Base-by-base conservation (phyloP, 202 grass and related monocot species). In the Zoysia matrella region DNA sequence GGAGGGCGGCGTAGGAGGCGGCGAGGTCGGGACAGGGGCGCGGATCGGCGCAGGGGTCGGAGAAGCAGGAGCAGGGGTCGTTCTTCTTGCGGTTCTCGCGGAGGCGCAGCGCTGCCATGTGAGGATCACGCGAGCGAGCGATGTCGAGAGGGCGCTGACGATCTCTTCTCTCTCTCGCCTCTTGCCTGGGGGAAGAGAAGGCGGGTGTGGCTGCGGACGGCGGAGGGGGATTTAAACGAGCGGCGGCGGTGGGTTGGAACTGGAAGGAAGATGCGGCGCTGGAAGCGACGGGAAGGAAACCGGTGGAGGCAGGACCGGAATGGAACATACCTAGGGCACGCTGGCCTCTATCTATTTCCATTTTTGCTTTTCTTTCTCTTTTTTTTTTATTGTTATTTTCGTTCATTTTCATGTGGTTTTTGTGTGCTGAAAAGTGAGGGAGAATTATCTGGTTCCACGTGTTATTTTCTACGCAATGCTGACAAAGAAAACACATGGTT, bases 41-140 rank as follows among this genome's bases (percentile, higher is more conserved):
- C 16, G 43, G 50, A 52, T 60, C 71, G 13, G 69, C 73, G 83
- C 50, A 60, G 14, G 69, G 72, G 50, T 52, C 81, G 77, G 90
- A 82, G 80, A 74, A 77, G 75, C 50, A 72, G 87, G 41, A 72
- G 83, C 65, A 70, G 66, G 64, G 65, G 78, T 40, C 70, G 87
- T 74, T 82, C 67, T 81, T 82, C 73, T 85, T 67, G 73, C 53
- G 18, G 70, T 74, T 55, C n/a, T 86, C 53, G 73, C 76, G 73
- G 87, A 73, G 78, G 56, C 52, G 72, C 87, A 16, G 78, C 80
- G 73, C 87, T 89, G 87, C 87, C 87, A 89, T 89, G 87, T 89
- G 87, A 82, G 47, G 83, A 70, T 2, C 10, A 11, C 9, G 77
- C 76, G 82, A 39, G 49, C 45, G 69, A 58, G 55, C 2, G 22